Evolutionary conservation across 2,329 filamentous ascomycete species (phyloP), one percentile per base, ranked within the genome.

Genomic region (Lomentospora prolificans): DNA sequence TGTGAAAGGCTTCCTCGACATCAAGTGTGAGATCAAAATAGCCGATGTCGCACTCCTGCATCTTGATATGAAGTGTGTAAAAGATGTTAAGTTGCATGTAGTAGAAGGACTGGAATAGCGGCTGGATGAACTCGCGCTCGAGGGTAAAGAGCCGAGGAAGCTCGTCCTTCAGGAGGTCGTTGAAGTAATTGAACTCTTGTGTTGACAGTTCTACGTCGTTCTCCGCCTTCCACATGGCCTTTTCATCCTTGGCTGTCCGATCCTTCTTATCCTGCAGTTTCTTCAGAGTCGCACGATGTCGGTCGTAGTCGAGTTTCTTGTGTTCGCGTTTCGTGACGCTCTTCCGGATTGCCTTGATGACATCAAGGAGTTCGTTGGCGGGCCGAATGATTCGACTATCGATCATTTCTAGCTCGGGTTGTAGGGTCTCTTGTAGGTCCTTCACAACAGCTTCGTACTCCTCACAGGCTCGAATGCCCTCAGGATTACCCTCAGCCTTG

Each of bases 51-150:
- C 95, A 90, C 62, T 81, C 84, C 74, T 99, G 94, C 94, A 99
- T 99, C 72, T 86, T 90, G 72, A 97, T 92, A 69, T 99, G 94
- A 55, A 99, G 78, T 1, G 94, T 99, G 72, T 99, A 99, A 71
- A 97, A 99, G 61, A 99, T 89, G 71, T 99, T 99, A 61, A 99
- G 82, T 72, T 99, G 94, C 94, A 99, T 99, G 77, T 97, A 99
- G 74, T 99, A 99, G 75, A 99, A 99, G 8, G 89, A 95, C 70
- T 97, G 94, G 78, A 99, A 99, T 6, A 99, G 82, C 2, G 94
- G 94, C 62, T 89, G 86, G 70, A 99, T 99, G 69, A 99, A 97
- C 70, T 97, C 87, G 60, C 86, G 82, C 70, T 99, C 94, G 17
- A 99, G 82, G 6, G 75, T 70, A 71, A 99, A 99, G 9, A 99